These are phyloP conservation scores for Terana coerulea DNA, from an alignment of 768 basidiomycete genomes.

Conservation along the genomic window DNA sequence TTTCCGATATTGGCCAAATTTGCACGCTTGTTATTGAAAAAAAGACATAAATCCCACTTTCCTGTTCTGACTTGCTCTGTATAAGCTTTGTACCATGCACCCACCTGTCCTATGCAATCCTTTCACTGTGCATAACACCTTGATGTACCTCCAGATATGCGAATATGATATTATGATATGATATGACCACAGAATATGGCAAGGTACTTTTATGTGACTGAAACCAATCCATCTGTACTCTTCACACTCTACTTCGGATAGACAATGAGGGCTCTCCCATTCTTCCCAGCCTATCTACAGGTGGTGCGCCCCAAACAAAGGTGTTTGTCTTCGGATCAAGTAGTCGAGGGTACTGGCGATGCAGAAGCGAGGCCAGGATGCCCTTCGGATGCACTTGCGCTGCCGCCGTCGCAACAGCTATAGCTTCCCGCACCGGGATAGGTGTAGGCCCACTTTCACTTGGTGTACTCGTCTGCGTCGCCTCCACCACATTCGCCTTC, in stretches of 20 bases:
- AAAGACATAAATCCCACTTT: too few species aligned
- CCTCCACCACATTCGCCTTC: constrained; percentile 27
- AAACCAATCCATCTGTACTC: background rate
- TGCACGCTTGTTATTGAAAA: background rate
- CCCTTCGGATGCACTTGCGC: constrained; percentile 30
- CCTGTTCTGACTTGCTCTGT: too few species aligned
- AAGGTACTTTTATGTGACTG: background rate
- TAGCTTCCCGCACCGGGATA: background rate
- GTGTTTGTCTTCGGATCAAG: constrained; percentile 62
- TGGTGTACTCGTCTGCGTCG: constrained; percentile 17
- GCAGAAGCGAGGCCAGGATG: constrained; percentile 41
- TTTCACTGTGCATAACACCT: too few species aligned
- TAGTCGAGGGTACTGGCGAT: constrained; percentile 43
- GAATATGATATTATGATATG: too few species aligned
- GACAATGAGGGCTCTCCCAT: constrained; percentile 27
- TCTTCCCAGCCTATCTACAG: constrained; percentile 58
- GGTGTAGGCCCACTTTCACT: constrained; percentile 1
- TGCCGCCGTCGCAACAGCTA: background rate
- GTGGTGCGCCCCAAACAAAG: constrained; percentile 69
- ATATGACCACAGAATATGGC: too few species aligned
- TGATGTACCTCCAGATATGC: too few species aligned
- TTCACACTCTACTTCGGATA: constrained; percentile 4
- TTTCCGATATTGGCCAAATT: background rate
- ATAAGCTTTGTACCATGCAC: too few species aligned
- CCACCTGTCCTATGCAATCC: too few species aligned